Evolutionary conservation across 176 grass and related monocot genomes (phyloP), one percentile per base, ranked within the genome.

Genomic region (Alopecurus myosuroides): DNA sequence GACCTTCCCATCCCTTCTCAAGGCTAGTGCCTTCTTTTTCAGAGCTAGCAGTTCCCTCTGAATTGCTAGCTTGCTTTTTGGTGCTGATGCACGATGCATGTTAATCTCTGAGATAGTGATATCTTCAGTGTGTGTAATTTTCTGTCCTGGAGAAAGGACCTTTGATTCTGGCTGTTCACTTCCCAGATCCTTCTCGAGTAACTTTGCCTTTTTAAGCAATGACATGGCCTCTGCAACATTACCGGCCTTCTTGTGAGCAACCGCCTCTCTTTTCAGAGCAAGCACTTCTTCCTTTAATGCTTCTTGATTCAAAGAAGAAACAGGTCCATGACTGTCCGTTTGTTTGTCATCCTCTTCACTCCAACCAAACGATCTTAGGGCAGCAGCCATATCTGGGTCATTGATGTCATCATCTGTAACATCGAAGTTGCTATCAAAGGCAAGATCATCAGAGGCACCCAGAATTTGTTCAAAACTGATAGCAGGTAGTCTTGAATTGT

Each of bases 311-410:
- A 82, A 80, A 33, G 90, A 69, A 81, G 82, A 50, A 84, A 45
- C 40, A 51, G 62, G 26, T 77, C 35, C 68, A 70, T 70, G 69
- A 39, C 18, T 84, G 52, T 83, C 78, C 58, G 50, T 28, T 58
- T 91, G 82, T 78, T 83, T 80, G 13, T 98, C 86, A 71, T 92
- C 87, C 33, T 92, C 91, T 69, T 94, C 96, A 81, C 58, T 89
- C 96, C 93, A 95, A 70, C 93, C 96, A 86, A 95, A 95, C 46
- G 93, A 95, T 93, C 90, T 87, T 81, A 98, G 87, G 82, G 84
- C 91, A 70, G 96, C 78, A 84, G 81, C 75, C 88, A 95, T 85
- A 73, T 91, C 91, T 70, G 93, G 96, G 74, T 98, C 93, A 86
- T 90, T 85, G 83, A 98, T 70, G 83, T 98, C 96, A 72, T 91